Percentiles rank a stretch among this genome's conserved stretches.
phyloP scores from a whole-genome alignment of 495 filamentous ascomycete species.

The Xylaria grammica region DNA sequence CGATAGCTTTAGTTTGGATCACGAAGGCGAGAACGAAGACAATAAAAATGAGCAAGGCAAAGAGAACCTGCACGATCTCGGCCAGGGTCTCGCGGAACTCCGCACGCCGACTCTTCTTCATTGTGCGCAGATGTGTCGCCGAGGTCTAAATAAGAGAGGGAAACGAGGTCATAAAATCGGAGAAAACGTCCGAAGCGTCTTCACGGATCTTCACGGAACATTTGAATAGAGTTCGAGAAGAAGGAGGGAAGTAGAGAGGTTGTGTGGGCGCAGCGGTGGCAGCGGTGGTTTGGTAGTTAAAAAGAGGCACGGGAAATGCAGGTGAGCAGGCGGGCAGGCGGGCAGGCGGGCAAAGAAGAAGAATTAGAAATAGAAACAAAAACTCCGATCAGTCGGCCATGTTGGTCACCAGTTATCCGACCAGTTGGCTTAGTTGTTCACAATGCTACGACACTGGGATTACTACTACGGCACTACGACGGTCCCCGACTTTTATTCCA shows the following conservation, averaged over 20 bases:
- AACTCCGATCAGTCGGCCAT: too few relatives aligned
- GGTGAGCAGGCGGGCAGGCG: too few relatives aligned
- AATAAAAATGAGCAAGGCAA: constrained; percentile 30
- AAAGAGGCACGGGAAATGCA: too few relatives aligned
- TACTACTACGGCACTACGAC: too few relatives aligned
- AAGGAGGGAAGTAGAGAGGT: not conserved
- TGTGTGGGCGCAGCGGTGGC: not conserved
- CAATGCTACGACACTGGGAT: too few relatives aligned
- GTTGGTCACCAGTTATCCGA: too few relatives aligned
- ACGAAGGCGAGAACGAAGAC: constrained; percentile 36
- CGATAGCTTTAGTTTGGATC: constrained; percentile 26
- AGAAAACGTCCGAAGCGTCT: not conserved
- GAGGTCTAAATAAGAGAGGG: too few relatives aligned
- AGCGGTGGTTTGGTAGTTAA: too few relatives aligned
- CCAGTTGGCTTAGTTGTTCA: too few relatives aligned
- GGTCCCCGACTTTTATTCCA: too few relatives aligned
- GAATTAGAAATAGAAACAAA: constrained; percentile 22
- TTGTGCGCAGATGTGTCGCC: not conserved
- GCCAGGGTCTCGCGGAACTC: constrained; percentile 23
- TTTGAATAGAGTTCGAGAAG: constrained; percentile 12
- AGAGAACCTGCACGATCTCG: constrained; percentile 30
- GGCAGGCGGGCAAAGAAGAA: not conserved
- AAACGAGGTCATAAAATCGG: not conserved
- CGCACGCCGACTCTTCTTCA: constrained; percentile 20
- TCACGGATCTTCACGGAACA: not conserved